phyloP scores from a whole-genome alignment of 139 green algal species.

The Mesostigma viride region DNA sequence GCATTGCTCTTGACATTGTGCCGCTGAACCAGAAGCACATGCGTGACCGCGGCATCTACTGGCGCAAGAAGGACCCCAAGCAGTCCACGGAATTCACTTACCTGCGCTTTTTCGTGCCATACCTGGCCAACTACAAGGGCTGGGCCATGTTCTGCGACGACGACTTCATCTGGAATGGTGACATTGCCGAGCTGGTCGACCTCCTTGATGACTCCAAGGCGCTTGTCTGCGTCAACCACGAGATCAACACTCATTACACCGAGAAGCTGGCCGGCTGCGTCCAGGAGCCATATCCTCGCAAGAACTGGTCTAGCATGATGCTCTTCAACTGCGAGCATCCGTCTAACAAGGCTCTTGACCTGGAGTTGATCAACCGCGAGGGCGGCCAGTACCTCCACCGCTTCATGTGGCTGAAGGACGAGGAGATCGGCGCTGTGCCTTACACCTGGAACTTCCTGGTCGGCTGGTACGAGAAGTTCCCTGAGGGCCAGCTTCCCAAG shows the following conservation, averaged over 20 bases:
- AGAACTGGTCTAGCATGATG: constrained; percentile 38
- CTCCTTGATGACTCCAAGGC: constrained; percentile 30
- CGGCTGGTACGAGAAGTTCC: constrained; percentile 23
- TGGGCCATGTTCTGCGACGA: constrained; percentile 38
- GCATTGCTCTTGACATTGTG: constrained; percentile 26
- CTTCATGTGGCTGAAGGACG: constrained; percentile 10
- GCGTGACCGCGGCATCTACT: constrained; percentile 22
- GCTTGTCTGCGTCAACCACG: constrained; percentile 27
- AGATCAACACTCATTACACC: not conserved
- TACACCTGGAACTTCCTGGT: constrained; percentile 34
- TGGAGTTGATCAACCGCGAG: constrained; percentile 24
- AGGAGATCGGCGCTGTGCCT: constrained; percentile 15
- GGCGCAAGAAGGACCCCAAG: constrained; percentile 22
- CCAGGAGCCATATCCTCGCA: constrained; percentile 27
- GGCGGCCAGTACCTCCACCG: constrained; percentile 27
- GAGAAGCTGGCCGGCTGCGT: constrained; percentile 10
- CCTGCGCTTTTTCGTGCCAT: constrained; percentile 31
- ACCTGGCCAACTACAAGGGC: constrained; percentile 33
- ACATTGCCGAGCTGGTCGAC: constrained; percentile 30
- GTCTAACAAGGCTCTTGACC: constrained; percentile 19
- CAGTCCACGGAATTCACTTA: constrained; percentile 38
- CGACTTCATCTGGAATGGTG: constrained; percentile 30
- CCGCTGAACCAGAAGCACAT: constrained; percentile 25
- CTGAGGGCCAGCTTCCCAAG: constrained; percentile 13
- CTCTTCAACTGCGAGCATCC: constrained; percentile 35